Base-by-base conservation (phyloP, 495 filamentous ascomycete species). In the Cryomyces minteri region DNA sequence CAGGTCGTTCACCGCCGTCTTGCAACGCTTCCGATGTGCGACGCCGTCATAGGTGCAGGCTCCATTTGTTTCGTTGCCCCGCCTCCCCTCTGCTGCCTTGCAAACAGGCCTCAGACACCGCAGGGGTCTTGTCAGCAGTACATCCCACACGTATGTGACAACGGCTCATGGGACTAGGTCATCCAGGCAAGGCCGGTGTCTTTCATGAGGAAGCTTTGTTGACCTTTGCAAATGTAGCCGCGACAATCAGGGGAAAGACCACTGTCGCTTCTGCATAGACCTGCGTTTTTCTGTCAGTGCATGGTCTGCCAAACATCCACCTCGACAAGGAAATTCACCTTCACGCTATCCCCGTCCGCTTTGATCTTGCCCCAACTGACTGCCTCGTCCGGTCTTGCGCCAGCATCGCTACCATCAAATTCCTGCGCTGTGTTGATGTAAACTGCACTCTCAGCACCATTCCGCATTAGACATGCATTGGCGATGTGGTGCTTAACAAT, bases 331-430 rank as follows among this genome's bases (percentile, higher is more conserved):
- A 29, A 30, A 52, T 64, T 43, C 54, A 84, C 81, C 74, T 96
- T 95, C 43, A 95, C 88, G 46, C 79, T 79, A 46, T 85, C 74
- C 0, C 73, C 92, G 37, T 80, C 83, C 18, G 74, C 67, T 60
- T 88, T 94, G 61, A 98, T 94, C 71, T 98, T 96, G 4, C 90
- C 90, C 90, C 92, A 98, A 52, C 84, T 93, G 10, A 98, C 84
- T 0, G 90, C 90, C 63, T 98, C 90, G 54, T 96, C 90, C 5
- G 92, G 92, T 41, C 92, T 71, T 2, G 92, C 90, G 0, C 92
- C 90, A 3, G 92, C 88, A 70, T 98, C 92, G 49, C 84, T 92
- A 0, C 90, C 92, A 60, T 98, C 90, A 59, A 94, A 96, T 58
- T 98, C 92, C 60, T 90, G 82, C 0, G 74, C 90, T 1, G 92